phyloP scores from a whole-genome alignment of 192 early-diverging fungal genomes.

The Irineochytrium annulatum region DNA sequence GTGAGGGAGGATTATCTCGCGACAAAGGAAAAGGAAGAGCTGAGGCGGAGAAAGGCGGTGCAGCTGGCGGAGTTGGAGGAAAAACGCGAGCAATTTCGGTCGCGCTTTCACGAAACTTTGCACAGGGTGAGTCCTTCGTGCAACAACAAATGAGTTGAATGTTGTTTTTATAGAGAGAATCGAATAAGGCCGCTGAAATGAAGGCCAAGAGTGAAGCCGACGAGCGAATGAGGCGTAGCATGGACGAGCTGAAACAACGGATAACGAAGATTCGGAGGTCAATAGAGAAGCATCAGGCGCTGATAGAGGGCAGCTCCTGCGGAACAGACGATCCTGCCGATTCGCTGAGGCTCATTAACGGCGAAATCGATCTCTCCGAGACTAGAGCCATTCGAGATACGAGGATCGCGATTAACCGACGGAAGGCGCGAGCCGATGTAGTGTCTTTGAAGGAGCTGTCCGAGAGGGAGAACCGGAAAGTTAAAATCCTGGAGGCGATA shows the following conservation, averaged over 20 bases:
- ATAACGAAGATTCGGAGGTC: constrained; percentile 20
- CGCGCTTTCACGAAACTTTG: too few relatives aligned
- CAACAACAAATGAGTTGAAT: too few relatives aligned
- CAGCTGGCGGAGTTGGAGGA: not conserved
- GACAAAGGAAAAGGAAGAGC: not conserved
- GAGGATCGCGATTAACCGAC: not conserved
- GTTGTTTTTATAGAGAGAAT: not conserved
- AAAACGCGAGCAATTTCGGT: not conserved
- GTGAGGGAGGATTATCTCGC: too few relatives aligned
- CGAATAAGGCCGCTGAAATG: not conserved
- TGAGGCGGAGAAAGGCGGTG: not conserved
- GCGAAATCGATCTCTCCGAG: constrained; percentile 16
- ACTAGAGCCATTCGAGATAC: constrained; percentile 11
- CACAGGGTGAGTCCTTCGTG: too few relatives aligned
- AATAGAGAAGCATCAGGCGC: constrained; percentile 1
- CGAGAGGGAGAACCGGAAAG: not conserved
- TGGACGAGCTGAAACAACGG: constrained; percentile 4
- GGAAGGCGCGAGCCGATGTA: constrained; percentile 1
- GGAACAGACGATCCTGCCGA: not conserved
- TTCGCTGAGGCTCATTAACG: constrained; percentile 1
- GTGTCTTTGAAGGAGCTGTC: too few relatives aligned
- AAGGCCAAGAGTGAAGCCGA: not conserved
- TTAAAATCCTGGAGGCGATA: constrained; percentile 6
- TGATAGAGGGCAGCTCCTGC: not conserved
- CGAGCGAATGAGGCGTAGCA: not conserved